Base-by-base conservation (phyloP, 1,284 basidiomycete genomes). In the Heterobasidion annosum region DNA sequence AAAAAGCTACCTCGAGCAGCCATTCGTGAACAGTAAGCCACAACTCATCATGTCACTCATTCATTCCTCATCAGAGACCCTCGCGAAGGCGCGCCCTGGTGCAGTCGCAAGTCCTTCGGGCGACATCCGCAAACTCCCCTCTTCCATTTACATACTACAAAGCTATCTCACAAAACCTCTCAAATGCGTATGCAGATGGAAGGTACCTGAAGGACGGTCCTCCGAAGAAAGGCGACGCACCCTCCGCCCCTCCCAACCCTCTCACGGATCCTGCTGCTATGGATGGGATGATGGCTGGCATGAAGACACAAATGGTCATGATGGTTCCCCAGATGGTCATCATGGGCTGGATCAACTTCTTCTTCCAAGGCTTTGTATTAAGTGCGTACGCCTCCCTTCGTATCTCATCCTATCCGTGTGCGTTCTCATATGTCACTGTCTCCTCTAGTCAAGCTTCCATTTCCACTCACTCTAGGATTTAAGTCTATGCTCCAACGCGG, bases 321-420 rank as follows among this genome's bases (percentile, higher is more conserved):
- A 92, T 92, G 91, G 88, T 96, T 8, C 93, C 91, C 8, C 93
- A 98, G 70, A 98, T 98, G 86, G 79, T 98, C 59, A 95, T 99
- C 64, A 99, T 99, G 97, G 96, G 95, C 59, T 99, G 97, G 92
- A 97, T 99, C 75, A 98, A 96, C 72, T 95, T 96, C 70, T 99
- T 99, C 83, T 99, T 99, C 74, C 91, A 93, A 61, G 96, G 96
- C 35, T 98, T 99, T 68, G 91, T 99, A 52, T 80, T 98, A 57
- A 97, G 96, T 98, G 68, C 70, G 93, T 84, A 49, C 52, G 25
- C 45, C 49, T 51, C 18, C 42, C 33, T 12, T 46, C 35, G 48
- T 42, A 40, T 42, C 46, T 19, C 35, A 25, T 13, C 25, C 52
- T 56, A 33, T 40, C 33, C 33, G 33, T 10, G 8, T 35, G 34